Conservation (phyloP, 208 protist species). For the Strigomonas culicis region DNA sequence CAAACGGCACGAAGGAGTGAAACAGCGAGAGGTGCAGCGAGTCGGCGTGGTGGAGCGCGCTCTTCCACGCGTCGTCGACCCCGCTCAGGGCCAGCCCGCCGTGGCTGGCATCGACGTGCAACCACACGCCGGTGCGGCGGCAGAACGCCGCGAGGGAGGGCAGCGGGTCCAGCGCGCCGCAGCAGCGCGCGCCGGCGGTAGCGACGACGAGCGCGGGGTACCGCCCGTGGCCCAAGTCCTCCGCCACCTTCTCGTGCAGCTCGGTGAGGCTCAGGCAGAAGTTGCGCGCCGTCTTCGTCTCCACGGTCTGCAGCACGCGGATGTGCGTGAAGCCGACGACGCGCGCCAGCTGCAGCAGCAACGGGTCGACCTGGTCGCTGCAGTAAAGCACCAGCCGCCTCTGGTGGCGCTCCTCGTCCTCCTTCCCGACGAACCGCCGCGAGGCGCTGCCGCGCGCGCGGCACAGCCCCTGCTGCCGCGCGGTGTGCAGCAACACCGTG, state of each 20-base stretch:
- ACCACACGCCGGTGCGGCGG: constrained; percentile 51
- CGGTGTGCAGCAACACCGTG: constrained; percentile 44
- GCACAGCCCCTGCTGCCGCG: constrained; percentile 40
- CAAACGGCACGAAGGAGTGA: not conserved
- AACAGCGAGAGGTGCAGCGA: constrained; percentile 5
- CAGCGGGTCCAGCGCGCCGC: constrained; percentile 59
- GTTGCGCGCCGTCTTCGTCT: constrained; percentile 22
- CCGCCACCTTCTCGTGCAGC: constrained; percentile 48
- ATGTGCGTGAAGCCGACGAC: constrained; percentile 56
- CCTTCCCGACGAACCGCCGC: not conserved
- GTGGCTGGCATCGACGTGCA: constrained; percentile 65
- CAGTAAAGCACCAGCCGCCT: constrained; percentile 56
- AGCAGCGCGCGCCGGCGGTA: constrained; percentile 39
- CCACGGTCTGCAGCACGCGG: constrained; percentile 47
- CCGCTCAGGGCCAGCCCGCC: constrained; percentile 36
- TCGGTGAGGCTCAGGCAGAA: constrained; percentile 37
- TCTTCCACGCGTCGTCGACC: not conserved
- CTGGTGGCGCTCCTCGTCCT: constrained; percentile 14
- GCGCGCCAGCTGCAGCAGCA: constrained; percentile 39
- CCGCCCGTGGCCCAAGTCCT: constrained; percentile 57
- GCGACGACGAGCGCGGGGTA: constrained; percentile 65
- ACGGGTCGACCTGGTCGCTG: constrained; percentile 60
- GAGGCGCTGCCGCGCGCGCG: constrained; percentile 20
- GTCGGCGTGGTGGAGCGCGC: not conserved
- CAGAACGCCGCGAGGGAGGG: constrained; percentile 39